A percentile compares a stretch with the other conserved stretches of the same genome.
Conservation (phyloP, 2,329 filamentous ascomycete species). For the Colletotrichum spinosum region DNA sequence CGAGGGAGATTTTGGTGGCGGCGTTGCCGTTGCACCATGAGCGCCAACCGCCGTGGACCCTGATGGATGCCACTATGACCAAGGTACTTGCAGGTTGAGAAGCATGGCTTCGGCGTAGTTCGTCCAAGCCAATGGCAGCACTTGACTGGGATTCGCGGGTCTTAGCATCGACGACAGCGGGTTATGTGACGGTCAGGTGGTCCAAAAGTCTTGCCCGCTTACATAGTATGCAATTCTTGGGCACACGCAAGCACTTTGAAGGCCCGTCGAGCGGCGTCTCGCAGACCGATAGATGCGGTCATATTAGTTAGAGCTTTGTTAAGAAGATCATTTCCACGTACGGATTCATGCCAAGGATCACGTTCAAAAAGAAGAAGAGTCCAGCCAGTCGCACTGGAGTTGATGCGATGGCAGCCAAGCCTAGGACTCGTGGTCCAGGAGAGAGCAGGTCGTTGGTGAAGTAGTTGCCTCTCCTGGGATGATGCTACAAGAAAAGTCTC, state of each 20-base stretch:
- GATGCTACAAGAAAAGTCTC: slow-evolving; percentile 35
- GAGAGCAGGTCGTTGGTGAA: slow-evolving; percentile 16
- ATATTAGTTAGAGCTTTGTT: not conserved
- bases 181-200: not conserved
- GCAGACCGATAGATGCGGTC: not conserved
- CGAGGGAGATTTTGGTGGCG: not conserved
- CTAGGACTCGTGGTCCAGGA: slow-evolving; percentile 2
- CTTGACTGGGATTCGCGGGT: not conserved
- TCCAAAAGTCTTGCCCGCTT: no score
- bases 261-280: not conserved
- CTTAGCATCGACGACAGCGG: not conserved
- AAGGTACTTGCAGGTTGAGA: slow-evolving; percentile 17
- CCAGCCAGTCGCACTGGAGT: slow-evolving; percentile 1
- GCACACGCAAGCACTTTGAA: slow-evolving; percentile 3
- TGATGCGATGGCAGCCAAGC: not conserved
- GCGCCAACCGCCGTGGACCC: not conserved
- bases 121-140: slow-evolving; percentile 15
- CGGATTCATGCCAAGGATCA: slow-evolving; percentile 8
- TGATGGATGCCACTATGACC: not conserved
- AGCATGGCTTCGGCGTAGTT: slow-evolving; percentile 8
- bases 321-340: not conserved
- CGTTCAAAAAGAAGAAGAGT: not conserved
- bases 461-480: slow-evolving; percentile 25
- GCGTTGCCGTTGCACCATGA: not conserved
- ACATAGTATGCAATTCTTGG: no score